Evolutionary conservation across 768 basidiomycete genomes (phyloP).

Genomic region (Amanita brunnescens): DNA sequence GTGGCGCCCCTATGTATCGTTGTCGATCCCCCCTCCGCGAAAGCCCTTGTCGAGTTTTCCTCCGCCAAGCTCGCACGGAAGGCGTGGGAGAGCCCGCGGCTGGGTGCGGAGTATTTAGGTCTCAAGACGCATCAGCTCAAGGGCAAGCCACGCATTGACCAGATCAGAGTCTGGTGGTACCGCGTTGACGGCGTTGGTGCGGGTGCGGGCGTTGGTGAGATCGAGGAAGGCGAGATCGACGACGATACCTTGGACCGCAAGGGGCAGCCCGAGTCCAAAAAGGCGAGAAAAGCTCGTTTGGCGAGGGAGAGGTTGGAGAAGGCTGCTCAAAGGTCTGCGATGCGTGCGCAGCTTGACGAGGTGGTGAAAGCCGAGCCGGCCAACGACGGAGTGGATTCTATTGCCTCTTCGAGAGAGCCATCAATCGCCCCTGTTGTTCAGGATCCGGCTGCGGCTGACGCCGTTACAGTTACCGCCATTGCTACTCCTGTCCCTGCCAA

Average conservation of each 20-base stretch:
- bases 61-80: slow-evolving; percentile 33
- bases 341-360: neutral
- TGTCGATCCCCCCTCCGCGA: slow-evolving; percentile 32
- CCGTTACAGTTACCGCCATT: neutral
- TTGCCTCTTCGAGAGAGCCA: slow-evolving; percentile 1
- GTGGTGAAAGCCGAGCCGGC: neutral
- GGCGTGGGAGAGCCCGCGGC: slow-evolving; percentile 42
- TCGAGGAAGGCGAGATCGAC: slow-evolving; percentile 43
- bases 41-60: slow-evolving; percentile 44
- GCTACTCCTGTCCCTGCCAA: neutral
- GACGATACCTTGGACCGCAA: slow-evolving; percentile 24
- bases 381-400: neutral
- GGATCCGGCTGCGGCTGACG: neutral
- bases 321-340: neutral
- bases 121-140: slow-evolving; percentile 30
- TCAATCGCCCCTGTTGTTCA: neutral
- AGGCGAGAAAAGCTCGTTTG: slow-evolving; percentile 20
- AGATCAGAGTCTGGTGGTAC: slow-evolving; percentile 44
- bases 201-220: slow-evolving; percentile 33
- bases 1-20: slow-evolving; percentile 30
- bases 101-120: slow-evolving; percentile 23
- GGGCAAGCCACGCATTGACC: slow-evolving; percentile 34
- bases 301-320: slow-evolving; percentile 12
- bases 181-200: slow-evolving; percentile 32
- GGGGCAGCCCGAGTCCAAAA: slow-evolving; percentile 21